Conservation (phyloP, 2,329 filamentous ascomycete species). For the Lasiodiplodia gonubiensis region DNA sequence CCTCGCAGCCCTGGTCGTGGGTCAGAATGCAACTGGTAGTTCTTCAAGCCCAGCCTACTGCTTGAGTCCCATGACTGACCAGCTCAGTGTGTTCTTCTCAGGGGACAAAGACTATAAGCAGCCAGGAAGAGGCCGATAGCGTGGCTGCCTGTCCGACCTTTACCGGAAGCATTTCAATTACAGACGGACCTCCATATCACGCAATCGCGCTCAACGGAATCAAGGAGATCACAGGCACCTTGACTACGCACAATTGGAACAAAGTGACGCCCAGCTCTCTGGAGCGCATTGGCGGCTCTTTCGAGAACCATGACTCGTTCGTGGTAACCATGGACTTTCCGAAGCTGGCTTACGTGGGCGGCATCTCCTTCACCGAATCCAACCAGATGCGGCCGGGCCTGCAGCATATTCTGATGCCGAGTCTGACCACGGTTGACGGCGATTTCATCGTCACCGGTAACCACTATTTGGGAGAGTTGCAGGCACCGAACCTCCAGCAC, state of each 20-base stretch:
- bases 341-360: neutral
- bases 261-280: neutral
- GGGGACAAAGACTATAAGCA: neutral
- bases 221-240: neutral
- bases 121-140: neutral
- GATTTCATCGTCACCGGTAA: neutral
- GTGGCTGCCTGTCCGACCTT: constrained; percentile 1
- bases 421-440: neutral
- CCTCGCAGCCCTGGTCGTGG: neutral
- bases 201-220: neutral
- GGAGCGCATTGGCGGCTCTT: neutral
- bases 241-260: neutral
- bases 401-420: neutral
- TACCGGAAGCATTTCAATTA: neutral
- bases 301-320: neutral
- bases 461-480: neutral
- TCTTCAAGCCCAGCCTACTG: neutral
- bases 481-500: neutral
- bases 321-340: neutral
- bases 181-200: neutral
- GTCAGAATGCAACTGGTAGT: neutral
- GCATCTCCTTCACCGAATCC: neutral
- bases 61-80: neutral
- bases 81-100: neutral
- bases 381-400: neutral